These are phyloP conservation scores for Elaeis oleifera DNA, from an alignment of 202 grass and related monocot species.

Conservation along the genomic window DNA sequence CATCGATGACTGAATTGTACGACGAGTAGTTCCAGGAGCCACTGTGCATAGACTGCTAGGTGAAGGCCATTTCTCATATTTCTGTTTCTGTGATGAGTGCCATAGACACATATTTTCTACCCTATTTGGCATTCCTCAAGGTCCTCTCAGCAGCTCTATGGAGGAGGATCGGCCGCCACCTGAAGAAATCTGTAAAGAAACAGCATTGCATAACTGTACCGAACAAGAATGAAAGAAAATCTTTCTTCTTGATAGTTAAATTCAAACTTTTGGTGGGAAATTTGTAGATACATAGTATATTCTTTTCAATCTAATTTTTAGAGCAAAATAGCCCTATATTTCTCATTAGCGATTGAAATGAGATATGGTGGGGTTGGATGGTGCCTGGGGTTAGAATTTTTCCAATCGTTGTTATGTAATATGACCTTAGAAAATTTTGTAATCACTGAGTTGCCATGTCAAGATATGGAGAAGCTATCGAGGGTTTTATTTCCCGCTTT, in stretches of 20 bases:
- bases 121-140: conserved; percentile 78
- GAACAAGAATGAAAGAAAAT: conserved; percentile 37
- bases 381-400: no score
- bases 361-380: no score
- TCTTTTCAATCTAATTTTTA: no score
- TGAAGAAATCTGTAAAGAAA: conserved; percentile 31
- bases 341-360: no score
- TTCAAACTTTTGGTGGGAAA: no score
- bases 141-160: conserved; percentile 28
- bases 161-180: conserved; percentile 20
- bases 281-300: no score
- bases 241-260: not conserved
- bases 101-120: conserved; percentile 90
- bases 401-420: no score
- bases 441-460: no score
- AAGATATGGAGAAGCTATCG: no score
- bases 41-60: conserved; percentile 65
- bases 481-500: no score
- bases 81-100: conserved; percentile 84
- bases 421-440: no score
- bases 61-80: conserved; percentile 93
- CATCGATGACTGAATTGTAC: conserved; percentile 52
- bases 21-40: conserved; percentile 64
- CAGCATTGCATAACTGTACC: conserved; percentile 20
- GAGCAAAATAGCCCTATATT: no score